Percentiles rank a stretch among this genome's conserved stretches.
These are phyloP conservation scores for Rosa chinensis DNA, from an alignment of 306 rosid genomes.

Conservation along the genomic window DNA sequence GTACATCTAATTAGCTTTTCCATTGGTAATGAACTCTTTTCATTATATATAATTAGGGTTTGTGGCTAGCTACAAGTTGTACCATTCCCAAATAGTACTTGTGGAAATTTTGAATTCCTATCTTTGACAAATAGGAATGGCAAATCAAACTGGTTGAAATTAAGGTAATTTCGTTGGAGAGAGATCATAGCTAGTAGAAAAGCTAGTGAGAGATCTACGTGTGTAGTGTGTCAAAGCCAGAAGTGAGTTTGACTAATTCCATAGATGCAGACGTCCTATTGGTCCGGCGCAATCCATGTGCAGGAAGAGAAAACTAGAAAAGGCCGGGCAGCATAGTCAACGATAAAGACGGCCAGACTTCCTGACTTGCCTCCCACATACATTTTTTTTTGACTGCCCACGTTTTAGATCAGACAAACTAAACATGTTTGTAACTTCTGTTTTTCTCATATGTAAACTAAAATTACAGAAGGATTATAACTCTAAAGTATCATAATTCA, in stretches of 20 bases:
- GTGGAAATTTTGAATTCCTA: not conserved
- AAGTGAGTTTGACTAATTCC: slow-evolving; percentile 20
- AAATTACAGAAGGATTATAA: no score
- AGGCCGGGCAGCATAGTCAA: slow-evolving; percentile 26
- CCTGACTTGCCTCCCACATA: slow-evolving; percentile 9
- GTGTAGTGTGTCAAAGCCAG: slow-evolving; percentile 18
- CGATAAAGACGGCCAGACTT: slow-evolving; percentile 30
- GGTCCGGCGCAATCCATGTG: slow-evolving; percentile 37
- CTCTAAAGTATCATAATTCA: no score
- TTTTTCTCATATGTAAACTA: not conserved
- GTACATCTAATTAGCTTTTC: not conserved
- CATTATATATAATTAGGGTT: not conserved
- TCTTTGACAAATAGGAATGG: not conserved
- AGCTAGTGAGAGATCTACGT: not conserved
- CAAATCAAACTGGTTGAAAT: not conserved
- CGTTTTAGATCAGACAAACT: slow-evolving; percentile 8
- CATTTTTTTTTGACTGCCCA: slow-evolving; percentile 24
- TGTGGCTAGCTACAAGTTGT: not conserved
- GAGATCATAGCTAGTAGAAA: not conserved
- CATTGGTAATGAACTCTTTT: not conserved
- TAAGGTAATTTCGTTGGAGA: not conserved
- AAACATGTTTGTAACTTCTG: not conserved
- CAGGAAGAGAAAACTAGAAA: not conserved
- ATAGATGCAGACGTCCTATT: slow-evolving; percentile 1
- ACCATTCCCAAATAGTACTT: not conserved